phyloP scores from a whole-genome alignment of 192 early-diverging fungal genomes.

The Chytriomyces confervae region DNA sequence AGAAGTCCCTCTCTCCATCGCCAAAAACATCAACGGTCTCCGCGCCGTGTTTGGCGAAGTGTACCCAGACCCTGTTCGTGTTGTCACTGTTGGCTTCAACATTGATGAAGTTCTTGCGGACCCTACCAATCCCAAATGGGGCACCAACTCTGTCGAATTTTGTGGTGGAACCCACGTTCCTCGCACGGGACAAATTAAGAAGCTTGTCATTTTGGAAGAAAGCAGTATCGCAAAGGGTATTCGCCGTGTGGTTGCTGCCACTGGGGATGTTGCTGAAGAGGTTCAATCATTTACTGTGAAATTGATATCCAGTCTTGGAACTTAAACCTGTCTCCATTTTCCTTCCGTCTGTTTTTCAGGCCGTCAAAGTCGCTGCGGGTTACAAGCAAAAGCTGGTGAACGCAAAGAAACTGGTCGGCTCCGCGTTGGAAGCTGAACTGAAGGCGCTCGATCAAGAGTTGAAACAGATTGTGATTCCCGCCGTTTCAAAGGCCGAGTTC shows the following conservation, averaged over 20 bases:
- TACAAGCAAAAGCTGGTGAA: conserved; percentile 69
- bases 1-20: conserved; percentile 82
- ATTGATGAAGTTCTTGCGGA: conserved; percentile 84
- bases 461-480: conserved; percentile 78
- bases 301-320: not conserved
- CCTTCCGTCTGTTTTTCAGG: conserved; percentile 37
- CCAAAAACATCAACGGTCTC: conserved; percentile 87
- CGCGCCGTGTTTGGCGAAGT: conserved; percentile 97
- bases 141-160: conserved; percentile 87
- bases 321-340: not conserved
- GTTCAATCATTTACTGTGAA: conserved; percentile 22
- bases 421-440: conserved; percentile 75
- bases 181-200: conserved; percentile 88
- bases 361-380: conserved; percentile 69
- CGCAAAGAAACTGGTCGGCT: conserved; percentile 63
- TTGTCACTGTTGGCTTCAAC: conserved; percentile 90
- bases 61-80: conserved; percentile 97
- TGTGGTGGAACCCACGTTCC: conserved; percentile 97
- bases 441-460: conserved; percentile 82
- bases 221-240: conserved; percentile 93
- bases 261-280: conserved; percentile 84
- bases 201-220: conserved; percentile 88
- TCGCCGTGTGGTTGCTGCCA: conserved; percentile 91
- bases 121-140: conserved; percentile 82
- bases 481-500: conserved; percentile 76